Evolutionary conservation across 2,329 filamentous ascomycete species (phyloP).

Genomic region (Pseudocercospora fijiensis): DNA sequence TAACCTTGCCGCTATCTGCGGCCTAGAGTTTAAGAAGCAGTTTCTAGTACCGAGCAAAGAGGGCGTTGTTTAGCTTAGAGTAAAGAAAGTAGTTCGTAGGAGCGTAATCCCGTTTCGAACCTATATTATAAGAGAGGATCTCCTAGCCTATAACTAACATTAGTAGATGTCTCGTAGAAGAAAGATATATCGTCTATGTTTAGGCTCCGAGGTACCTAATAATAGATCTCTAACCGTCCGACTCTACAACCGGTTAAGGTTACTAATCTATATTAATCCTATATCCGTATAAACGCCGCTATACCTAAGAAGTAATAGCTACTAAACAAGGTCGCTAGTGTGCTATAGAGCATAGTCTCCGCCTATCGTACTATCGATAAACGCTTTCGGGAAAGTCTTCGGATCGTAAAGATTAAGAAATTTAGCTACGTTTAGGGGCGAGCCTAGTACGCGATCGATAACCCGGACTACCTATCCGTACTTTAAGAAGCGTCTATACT

Average conservation of each 20-base stretch:
- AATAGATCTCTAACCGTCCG: conserved; percentile 49
- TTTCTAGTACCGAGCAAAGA: conserved; percentile 52
- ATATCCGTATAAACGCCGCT: conserved; percentile 61
- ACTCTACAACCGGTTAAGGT: conserved; percentile 56
- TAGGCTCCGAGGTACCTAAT: conserved; percentile 40
- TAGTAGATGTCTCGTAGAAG: neutral
- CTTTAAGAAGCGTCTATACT: conserved; percentile 54
- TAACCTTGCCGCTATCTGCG: conserved; percentile 44
- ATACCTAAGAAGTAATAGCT: conserved; percentile 56
- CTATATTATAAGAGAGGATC: conserved; percentile 49
- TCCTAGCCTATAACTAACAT: neutral
- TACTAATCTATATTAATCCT: conserved; percentile 58
- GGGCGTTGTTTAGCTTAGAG: conserved; percentile 44
- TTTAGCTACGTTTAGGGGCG: conserved; percentile 50
- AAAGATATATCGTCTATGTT: neutral
- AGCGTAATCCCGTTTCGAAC: conserved; percentile 38
- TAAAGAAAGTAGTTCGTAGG: conserved; percentile 54
- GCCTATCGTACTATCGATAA: conserved; percentile 50
- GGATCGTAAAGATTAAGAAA: conserved; percentile 51
- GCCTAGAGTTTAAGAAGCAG: conserved; percentile 55
- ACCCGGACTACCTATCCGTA: conserved; percentile 57
- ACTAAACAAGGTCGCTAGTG: conserved; percentile 59
- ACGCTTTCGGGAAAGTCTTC: conserved; percentile 51
- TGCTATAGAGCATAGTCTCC: conserved; percentile 56
- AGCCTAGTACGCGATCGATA: conserved; percentile 47